phyloP scores from a whole-genome alignment of 2,329 filamentous ascomycete species.

The Macrophomina pseudophaseolina region DNA sequence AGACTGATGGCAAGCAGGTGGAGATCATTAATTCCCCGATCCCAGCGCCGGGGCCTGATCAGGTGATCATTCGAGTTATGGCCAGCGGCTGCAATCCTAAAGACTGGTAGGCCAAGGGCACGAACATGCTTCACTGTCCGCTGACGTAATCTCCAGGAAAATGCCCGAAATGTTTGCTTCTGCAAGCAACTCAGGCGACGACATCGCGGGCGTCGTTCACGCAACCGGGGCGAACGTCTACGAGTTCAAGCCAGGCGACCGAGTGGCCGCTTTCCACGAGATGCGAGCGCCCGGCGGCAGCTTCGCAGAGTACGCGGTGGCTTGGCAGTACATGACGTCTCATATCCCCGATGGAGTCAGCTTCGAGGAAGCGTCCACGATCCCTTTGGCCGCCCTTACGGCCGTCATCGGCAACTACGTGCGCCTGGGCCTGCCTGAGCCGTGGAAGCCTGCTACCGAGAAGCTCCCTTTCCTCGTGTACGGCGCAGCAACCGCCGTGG shows the following conservation, averaged over 20 bases:
- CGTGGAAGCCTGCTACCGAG: constrained; percentile 40
- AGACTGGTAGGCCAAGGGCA: constrained; percentile 47
- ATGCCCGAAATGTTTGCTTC: constrained; percentile 33
- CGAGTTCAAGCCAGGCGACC: constrained; percentile 63
- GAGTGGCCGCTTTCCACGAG: constrained; percentile 62
- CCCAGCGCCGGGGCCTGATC: constrained; percentile 39
- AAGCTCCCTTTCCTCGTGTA: constrained; percentile 46
- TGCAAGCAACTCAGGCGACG: constrained; percentile 57
- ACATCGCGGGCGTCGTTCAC: constrained; percentile 62
- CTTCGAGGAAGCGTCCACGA: constrained; percentile 57
- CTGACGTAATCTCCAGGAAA: constrained; percentile 34
- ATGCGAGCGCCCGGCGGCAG: constrained; percentile 58
- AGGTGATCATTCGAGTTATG: constrained; percentile 47
- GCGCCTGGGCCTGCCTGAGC: constrained; percentile 48
- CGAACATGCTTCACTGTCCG: constrained; percentile 16
- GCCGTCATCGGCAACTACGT: constrained; percentile 51
- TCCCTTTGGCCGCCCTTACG: constrained; percentile 55
- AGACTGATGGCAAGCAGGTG: constrained; percentile 30
- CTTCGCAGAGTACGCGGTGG: constrained; percentile 67
- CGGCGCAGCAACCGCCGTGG: constrained; percentile 48
- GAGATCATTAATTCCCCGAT: constrained; percentile 44
- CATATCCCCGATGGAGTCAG: constrained; percentile 55
- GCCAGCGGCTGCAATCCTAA: constrained; percentile 52
- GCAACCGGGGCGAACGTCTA: constrained; percentile 60
- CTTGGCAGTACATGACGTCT: constrained; percentile 62